Evolutionary conservation across 2,329 filamentous ascomycete genomes (phyloP), one percentile per base, ranked within the genome.

Genomic region (Fusarium sulawesiense): DNA sequence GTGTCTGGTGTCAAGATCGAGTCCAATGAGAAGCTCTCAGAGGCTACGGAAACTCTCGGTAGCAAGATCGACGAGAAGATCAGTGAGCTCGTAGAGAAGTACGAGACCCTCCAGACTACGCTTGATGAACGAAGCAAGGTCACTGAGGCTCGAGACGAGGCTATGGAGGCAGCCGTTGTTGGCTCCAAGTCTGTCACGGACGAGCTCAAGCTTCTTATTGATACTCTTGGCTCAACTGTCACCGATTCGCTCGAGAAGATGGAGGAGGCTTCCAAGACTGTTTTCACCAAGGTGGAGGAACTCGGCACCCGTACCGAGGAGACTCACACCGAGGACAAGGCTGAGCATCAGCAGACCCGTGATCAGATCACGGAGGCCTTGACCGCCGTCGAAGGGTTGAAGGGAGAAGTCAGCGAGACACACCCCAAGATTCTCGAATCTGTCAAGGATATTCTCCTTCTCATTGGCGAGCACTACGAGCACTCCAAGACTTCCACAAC

Each of bases 401-500:
- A 97, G 76, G 91, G 87, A 63, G 90, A 96, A 61, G 87, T 97
- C 30, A 88, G 87, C 11, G 94, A 98, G 78, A 91, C 92, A 70
- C 92, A 98, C 73, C 96, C 96, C 2, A 92, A 97, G 81, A 92
- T 98, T 71, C 87, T 98, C 60, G 91, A 95, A 56, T 89, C 92
- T 0, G 88, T 99, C 70, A 92, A 93, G 74, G 93, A 98, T 74
- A 89, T 98, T n/a, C 85, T 97, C 41, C 84, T 89, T 10, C 86
- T 97, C 25, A 92, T 97, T 57, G 91, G 89, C 25, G 89, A 97
- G 77, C 94, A 98, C 78, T 97, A 92, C 75, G 93, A 97, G 73
- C 93, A 97, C 76, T 92, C 93, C 16, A 93, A 94, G 79, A 86
- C 87, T 46, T 87, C 90, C 1, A 82, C 84, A 2, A 84, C 79